Base-by-base conservation (phyloP, 306 rosid genomes). In the Prinsepia uniflora region DNA sequence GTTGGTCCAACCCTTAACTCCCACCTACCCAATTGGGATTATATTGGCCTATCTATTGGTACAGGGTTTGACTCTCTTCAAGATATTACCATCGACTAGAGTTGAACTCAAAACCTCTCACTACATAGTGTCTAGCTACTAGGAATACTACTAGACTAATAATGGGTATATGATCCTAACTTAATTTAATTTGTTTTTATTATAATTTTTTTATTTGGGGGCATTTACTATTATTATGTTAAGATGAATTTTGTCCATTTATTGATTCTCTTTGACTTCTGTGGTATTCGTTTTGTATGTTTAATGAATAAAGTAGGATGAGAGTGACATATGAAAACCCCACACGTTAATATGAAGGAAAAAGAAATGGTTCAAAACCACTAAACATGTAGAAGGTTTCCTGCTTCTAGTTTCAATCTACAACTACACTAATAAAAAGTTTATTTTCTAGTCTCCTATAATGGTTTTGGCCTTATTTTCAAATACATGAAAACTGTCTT, bases 1-100 rank as follows among this genome's bases (percentile, higher is more conserved):
- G 52, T 64, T 73, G 76, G 65, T 56, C 64, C 53, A 15, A 47
- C 24, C 24, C 66, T 50, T 8, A n/a, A 61, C 44, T 17, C 42
- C 64, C 77, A 48, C 44, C 67, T 30, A 18, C 68, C 63, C 54
- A 8, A 24, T 44, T 67, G 49, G 13, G 60, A 30, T 24, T 68
- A 48, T 63, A 48, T 63, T 54, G 20, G 50, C 13, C 7, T 61
- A 43, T 42, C 6, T 20, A 2, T 39, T 39, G 18, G 46, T 14
- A 5, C 17, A 7, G 46, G 20, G 42, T 8, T 39, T 15, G 43
- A 34, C 66, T 20, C 39, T 40, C 43, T 10, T 63, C 60, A 41
- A 30, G 18, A 6, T 1, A 15, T 49, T 8, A 78, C 80, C 65
- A 36, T 30, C 3, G 1, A 30, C 36, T 30, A 30, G 36, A 30